Evolutionary conservation across 1,139 yeast species (phyloP), one percentile per base, ranked within the genome.

Genomic region (Hyphopichia pseudoburtonii): DNA sequence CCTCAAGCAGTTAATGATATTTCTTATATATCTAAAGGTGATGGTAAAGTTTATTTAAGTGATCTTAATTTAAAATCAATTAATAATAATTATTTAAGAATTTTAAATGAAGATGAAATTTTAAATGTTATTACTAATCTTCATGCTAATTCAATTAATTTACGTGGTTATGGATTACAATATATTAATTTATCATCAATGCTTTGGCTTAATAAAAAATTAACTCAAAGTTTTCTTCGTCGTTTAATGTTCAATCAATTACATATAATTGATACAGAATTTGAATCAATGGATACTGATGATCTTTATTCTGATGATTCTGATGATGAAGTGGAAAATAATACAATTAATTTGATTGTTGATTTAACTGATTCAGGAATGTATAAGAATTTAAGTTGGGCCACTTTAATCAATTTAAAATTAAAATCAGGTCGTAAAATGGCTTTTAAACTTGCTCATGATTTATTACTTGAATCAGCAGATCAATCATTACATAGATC

Each of bases 311-410:
- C 30, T 7, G 37, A 36, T 28, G 19, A 35, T 17, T 43, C 32
- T 5, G 41, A 39, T 9, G 23, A 31, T 18, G 21, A 23, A 14
- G 6, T 16, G 3, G 16, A 30, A 11, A 11, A 30, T 12, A 12
- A 21, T 21, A 40, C 8, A 36, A 36, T 22, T 23, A 54, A 66
- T 46, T 50, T 69, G 47, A 54, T 59, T 28, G 40, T 78, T 21
- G 76, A 78, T 47, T 66, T 78, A 37, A 60, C 72, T 2, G 70
- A 78, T 46, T 75, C 82, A 1, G 86, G 86, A 1, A 79, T 80
- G 85, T 62, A 69, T 37, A 73, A 76, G 44, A 67, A 70, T 33
- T 59, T 76, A 24, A 67, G 56, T n/a, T 80, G 86, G 85, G 82
- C 82, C 0, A 54, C 54, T 35, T 41, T 44, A 12, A 60, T 71